These are phyloP conservation scores for Backusella mclennaniae DNA, from an alignment of 192 early-diverging fungal species.

Conservation along the genomic window DNA sequence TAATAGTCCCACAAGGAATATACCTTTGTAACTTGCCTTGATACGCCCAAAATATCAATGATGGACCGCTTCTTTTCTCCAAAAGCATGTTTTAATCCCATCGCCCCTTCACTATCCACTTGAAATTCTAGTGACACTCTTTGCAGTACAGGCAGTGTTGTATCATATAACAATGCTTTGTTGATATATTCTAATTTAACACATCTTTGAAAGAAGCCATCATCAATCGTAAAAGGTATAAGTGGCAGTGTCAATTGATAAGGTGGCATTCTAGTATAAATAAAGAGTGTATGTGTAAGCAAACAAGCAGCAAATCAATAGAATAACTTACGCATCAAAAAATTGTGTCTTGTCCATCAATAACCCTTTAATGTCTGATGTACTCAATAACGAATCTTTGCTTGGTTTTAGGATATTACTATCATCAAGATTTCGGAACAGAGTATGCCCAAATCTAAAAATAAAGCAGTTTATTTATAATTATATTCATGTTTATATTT, in stretches of 20 bases:
- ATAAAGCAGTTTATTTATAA: neutral
- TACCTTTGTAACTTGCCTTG: neutral
- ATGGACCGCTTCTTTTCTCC: neutral
- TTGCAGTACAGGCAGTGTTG: neutral
- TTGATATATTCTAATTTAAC: slow-evolving; percentile 12
- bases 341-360: neutral
- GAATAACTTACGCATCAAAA: neutral
- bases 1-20: neutral
- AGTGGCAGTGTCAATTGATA: neutral
- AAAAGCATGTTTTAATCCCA: neutral
- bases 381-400: neutral
- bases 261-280: slow-evolving; percentile 14
- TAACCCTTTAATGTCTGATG: neutral
- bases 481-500: no score
- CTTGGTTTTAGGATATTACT: slow-evolving; percentile 7
- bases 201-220: neutral
- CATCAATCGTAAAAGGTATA: neutral
- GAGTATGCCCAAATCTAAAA: slow-evolving; percentile 17
- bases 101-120: neutral
- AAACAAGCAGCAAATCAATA: neutral
- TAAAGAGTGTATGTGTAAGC: no score
- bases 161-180: neutral
- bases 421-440: slow-evolving; percentile 6
- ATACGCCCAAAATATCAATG: neutral
- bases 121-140: slow-evolving; percentile 5